A percentile compares a stretch with the other conserved stretches of the same genome.
Conservation (phyloP, 139 green algal genomes). For the Closterium sp. region DNA sequence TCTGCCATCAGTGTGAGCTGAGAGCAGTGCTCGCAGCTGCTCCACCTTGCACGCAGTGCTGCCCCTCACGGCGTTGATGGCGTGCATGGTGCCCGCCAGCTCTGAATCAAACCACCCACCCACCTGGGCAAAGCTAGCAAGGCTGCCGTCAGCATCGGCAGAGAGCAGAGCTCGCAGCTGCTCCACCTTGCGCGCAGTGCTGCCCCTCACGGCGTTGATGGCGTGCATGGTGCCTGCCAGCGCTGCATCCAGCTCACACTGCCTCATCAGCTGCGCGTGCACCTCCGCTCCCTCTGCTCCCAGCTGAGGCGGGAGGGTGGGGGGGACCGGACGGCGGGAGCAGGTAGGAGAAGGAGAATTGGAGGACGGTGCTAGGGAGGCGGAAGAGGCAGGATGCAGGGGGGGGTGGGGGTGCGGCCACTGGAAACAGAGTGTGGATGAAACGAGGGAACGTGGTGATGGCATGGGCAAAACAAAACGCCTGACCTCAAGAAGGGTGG, state of each 20-base stretch:
- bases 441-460: neutral
- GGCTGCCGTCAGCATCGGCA: neutral
- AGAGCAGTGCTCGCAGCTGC: slow-evolving; percentile 37
- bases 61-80: slow-evolving; percentile 48
- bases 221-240: slow-evolving; percentile 44
- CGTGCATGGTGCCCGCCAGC: neutral
- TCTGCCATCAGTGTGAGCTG: neutral
- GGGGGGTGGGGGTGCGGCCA: neutral
- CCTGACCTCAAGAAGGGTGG: neutral
- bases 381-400: neutral
- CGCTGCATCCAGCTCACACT: slow-evolving; percentile 72
- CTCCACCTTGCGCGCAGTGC: slow-evolving; percentile 36
- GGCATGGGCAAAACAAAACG: neutral
- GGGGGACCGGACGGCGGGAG: neutral
- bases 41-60: slow-evolving; percentile 35
- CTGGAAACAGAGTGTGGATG: neutral
- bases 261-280: slow-evolving; percentile 65
- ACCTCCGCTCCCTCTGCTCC: slow-evolving; percentile 20
- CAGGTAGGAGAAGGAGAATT: neutral
- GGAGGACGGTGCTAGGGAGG: too few relatives aligned
- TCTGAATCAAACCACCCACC: too few relatives aligned
- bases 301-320: neutral
- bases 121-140: slow-evolving; percentile 37
- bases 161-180: slow-evolving; percentile 35
- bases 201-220: slow-evolving; percentile 47